These are phyloP conservation scores for Filobasidium uniguttulatum DNA, from an alignment of 1,284 basidiomycete genomes.

Conservation along the genomic window DNA sequence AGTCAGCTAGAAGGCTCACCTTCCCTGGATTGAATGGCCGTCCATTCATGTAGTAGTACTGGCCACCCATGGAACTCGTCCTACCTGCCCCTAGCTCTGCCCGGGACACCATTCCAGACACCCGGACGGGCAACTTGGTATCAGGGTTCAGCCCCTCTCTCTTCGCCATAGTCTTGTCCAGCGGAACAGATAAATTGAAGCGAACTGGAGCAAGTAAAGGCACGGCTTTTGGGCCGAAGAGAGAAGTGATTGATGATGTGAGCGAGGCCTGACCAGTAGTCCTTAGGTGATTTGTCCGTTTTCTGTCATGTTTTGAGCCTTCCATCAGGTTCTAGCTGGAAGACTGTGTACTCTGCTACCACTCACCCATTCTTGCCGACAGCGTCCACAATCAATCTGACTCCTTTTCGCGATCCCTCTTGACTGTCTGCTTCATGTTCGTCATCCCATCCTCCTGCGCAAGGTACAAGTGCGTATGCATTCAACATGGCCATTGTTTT, in stretches of 20 bases:
- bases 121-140: conserved; percentile 25
- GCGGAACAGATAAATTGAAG: conserved; percentile 54
- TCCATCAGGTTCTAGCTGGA: background rate
- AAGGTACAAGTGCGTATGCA: conserved; percentile 78
- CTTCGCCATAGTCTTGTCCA: conserved; percentile 42
- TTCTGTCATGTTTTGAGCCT: conserved; percentile 43
- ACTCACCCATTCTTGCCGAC: conserved; percentile 57
- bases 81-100: conserved; percentile 46
- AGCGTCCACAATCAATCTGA: conserved; percentile 65
- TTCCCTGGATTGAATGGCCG: conserved; percentile 70
- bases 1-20: conserved; percentile 36
- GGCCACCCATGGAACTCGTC: conserved; percentile 57
- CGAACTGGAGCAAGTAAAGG: conserved; percentile 62
- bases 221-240: conserved; percentile 75
- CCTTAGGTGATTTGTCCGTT: conserved; percentile 56
- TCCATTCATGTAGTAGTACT: conserved; percentile 90
- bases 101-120: conserved; percentile 30
- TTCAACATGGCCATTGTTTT: conserved; percentile 70
- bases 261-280: conserved; percentile 54
- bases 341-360: background rate
- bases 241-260: conserved; percentile 52
- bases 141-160: conserved; percentile 24
- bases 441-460: conserved; percentile 35
- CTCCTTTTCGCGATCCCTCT: conserved; percentile 42
- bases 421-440: background rate